Base-by-base conservation (phyloP, 2,329 filamentous ascomycete species). In the Thelonectria rubi region DNA sequence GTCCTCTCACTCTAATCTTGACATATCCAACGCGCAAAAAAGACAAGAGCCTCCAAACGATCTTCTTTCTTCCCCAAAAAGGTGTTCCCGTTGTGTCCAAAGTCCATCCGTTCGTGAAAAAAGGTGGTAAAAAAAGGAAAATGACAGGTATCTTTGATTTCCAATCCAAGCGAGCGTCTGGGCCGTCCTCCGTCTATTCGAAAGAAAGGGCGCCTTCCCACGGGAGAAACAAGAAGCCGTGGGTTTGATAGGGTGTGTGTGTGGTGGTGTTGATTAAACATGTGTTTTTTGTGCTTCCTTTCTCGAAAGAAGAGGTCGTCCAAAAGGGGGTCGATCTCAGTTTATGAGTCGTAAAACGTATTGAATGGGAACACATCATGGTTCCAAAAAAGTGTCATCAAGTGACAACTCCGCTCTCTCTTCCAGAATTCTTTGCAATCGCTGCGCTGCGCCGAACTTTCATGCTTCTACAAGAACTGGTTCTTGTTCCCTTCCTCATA, bases 381-480 rank as follows among this genome's bases (percentile, higher is more conserved):
- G 26, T 30, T 58, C 54, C 53, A 26, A 47, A 26, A 47, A 15
- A 42, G 42, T 37, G 57, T 24, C 51, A 56, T 52, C 34, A 37
- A 37, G 12, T 14, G 58, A 60, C 40, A 61, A 64, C 67, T 66
- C 69, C 67, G 26, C 18, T 48, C 34, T 71, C 63, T 47, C 45
- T 26, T 69, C 55, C 58, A 50, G 32, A 56, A 57, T 63, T 49
- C 55, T 67, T 57, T 55, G 60, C 53, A 57, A 47, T 64, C 53
- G 67, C 70, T 71, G 69, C 69, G 67, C 70, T 71, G 69, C 69
- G 69, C 69, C 69, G 63, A 65, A 68, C 68, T 63, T 50, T 69
- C 62, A 71, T 71, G 69, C 69, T 69, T 71, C 69, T 72, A 71
- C 67, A 71, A 57, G 49, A 63, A 64, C 55, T 56, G 65, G 61